phyloP scores from a whole-genome alignment of 352 stramenopile species.

The Pythium pectinolyticum region DNA sequence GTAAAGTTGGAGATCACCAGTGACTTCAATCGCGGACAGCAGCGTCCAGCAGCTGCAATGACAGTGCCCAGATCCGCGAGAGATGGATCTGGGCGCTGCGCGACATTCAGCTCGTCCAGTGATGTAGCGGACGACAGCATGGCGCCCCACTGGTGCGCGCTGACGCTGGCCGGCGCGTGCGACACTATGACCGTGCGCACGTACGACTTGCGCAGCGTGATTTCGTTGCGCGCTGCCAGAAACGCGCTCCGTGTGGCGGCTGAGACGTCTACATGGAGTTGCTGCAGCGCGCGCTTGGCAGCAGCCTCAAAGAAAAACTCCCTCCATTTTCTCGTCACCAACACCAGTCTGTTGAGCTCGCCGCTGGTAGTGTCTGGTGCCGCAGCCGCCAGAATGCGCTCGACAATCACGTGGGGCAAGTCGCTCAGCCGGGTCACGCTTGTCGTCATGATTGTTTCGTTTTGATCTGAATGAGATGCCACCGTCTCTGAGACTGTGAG shows the following conservation, averaged over 20 bases:
- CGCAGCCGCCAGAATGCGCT: too few species aligned
- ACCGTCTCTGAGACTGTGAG: too few species aligned
- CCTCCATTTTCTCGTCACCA: too few species aligned
- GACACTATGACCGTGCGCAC: not conserved
- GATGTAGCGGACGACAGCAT: not conserved
- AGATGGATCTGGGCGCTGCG: not conserved
- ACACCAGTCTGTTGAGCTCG: too few species aligned
- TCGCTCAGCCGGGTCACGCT: too few species aligned
- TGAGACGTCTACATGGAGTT: too few species aligned
- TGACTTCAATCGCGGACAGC: not conserved
- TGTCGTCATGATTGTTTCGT: too few species aligned
- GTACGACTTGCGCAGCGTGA: not conserved
- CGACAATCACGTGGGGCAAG: too few species aligned
- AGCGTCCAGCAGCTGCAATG: not conserved
- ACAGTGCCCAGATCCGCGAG: not conserved
- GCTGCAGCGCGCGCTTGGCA: too few species aligned
- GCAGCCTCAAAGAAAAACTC: too few species aligned
- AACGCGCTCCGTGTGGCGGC: not conserved
- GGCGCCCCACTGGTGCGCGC: not conserved
- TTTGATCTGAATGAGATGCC: too few species aligned
- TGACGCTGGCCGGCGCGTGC: not conserved
- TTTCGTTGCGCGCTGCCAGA: not conserved
- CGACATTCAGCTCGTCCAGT: not conserved
- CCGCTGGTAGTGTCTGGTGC: too few species aligned
- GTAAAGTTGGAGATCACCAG: not conserved